Conservation (phyloP, 1,284 basidiomycete genomes). For the Trametes pubescens region DNA sequence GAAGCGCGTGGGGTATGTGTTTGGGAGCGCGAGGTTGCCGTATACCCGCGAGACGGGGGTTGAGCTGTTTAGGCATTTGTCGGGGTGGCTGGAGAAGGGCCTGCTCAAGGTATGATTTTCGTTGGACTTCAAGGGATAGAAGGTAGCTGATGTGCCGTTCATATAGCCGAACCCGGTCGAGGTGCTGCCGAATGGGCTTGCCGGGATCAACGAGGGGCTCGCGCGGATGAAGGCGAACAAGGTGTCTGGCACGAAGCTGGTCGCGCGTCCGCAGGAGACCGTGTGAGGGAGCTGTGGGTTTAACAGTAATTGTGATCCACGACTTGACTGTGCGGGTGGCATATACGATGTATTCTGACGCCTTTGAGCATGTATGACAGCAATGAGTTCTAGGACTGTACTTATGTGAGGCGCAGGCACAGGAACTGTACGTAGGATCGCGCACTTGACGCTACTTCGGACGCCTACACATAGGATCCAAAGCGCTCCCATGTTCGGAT, state of each 20-base stretch:
- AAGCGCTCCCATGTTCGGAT: too few species aligned
- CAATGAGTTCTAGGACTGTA: too few species aligned
- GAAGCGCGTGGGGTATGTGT: slow-evolving; percentile 2
- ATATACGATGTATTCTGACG: too few species aligned
- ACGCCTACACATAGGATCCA: too few species aligned
- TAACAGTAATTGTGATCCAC: too few species aligned
- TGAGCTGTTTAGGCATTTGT: slow-evolving; percentile 12
- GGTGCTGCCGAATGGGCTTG: slow-evolving; percentile 55
- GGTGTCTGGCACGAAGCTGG: slow-evolving; percentile 59
- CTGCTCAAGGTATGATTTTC: background rate
- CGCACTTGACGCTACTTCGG: too few species aligned
- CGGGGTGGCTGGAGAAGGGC: slow-evolving; percentile 21
- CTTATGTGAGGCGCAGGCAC: too few species aligned
- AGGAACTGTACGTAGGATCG: too few species aligned
- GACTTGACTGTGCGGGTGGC: too few species aligned
- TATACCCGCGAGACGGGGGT: background rate
- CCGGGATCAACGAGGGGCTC: slow-evolving; percentile 53
- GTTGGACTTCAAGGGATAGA: too few species aligned
- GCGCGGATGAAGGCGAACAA: slow-evolving; percentile 48
- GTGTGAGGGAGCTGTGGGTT: background rate
- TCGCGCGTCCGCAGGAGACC: slow-evolving; percentile 57
- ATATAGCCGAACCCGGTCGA: slow-evolving; percentile 44
- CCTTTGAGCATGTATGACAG: too few species aligned
- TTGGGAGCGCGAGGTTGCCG: slow-evolving; percentile 1
- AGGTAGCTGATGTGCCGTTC: too few species aligned